These are phyloP conservation scores for Xylariaceae sp. DNA, from an alignment of 2,329 filamentous ascomycete species.

Conservation along the genomic window DNA sequence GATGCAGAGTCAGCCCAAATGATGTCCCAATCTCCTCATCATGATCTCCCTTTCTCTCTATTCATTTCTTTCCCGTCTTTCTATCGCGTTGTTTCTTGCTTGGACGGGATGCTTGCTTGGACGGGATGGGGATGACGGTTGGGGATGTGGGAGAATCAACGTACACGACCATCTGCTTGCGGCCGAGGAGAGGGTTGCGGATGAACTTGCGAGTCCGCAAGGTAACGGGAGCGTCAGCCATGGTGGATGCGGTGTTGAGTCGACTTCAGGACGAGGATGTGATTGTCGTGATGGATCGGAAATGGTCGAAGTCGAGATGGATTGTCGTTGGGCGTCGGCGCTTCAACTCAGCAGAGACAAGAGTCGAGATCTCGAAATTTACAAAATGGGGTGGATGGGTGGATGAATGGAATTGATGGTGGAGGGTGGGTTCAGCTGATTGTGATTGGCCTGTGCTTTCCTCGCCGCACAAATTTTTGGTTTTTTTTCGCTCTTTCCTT, in stretches of 20 bases:
- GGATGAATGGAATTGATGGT: no score
- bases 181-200: constrained; percentile 87
- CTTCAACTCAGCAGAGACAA: not conserved
- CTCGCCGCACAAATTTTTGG: not conserved
- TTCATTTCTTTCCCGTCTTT: no score
- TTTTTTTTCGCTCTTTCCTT: not conserved
- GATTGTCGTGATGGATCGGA: not conserved
- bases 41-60: no score
- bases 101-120: no score
- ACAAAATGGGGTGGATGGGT: no score
- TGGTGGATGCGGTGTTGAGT: constrained; percentile 63
- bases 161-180: constrained; percentile 25
- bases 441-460: not conserved
- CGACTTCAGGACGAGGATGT: no score
- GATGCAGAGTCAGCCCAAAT: not conserved
- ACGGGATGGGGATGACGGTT: no score
- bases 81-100: no score
- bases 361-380: not conserved
- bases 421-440: no score
- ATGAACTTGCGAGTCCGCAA: constrained; percentile 99
- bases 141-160: constrained; percentile 6
- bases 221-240: constrained; percentile 82
- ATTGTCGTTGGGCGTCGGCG: not conserved
- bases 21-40: not conserved
- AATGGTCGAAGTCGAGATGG: not conserved